Evolutionary conservation across 2,329 filamentous ascomycete species (phyloP).

Genomic region (Neoarthrinium moseri): DNA sequence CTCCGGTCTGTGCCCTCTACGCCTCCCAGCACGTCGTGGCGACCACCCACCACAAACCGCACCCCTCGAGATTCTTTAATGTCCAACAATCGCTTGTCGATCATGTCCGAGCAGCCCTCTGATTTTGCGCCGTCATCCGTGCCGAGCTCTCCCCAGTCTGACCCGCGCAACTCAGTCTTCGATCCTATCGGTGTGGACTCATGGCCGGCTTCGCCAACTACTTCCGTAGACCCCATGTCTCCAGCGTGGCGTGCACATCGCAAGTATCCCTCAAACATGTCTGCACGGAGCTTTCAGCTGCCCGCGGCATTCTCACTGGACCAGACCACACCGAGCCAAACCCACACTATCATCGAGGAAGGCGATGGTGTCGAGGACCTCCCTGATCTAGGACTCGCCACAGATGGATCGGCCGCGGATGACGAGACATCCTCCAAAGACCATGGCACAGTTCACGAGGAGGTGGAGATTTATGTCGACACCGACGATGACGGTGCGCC

Average conservation of each 20-base stretch:
- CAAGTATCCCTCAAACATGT: constrained; percentile 57
- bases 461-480: constrained; percentile 21
- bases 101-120: constrained; percentile 58
- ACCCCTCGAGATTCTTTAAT: constrained; percentile 45
- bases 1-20: constrained; percentile 37
- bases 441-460: constrained; percentile 22
- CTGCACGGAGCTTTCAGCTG: constrained; percentile 46
- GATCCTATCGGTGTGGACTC: constrained; percentile 69
- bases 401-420: constrained; percentile 35
- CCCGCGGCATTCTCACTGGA: constrained; percentile 23
- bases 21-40: constrained; percentile 34
- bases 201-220: constrained; percentile 78
- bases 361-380: constrained; percentile 29
- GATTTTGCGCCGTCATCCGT: constrained; percentile 71
- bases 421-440: constrained; percentile 19
- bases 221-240: constrained; percentile 68
- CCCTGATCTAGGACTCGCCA: constrained; percentile 28
- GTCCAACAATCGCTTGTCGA: constrained; percentile 63
- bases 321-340: constrained; percentile 19
- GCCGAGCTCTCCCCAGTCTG: constrained; percentile 78
- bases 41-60: constrained; percentile 39
- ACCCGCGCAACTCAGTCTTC: constrained; percentile 73
- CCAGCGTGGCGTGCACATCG: constrained; percentile 53
- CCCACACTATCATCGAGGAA: constrained; percentile 27
- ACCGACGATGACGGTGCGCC: constrained; percentile 34